Evolutionary conservation across 371 early-diverging fungal genomes (phyloP).

Genomic region (Mortierella polycephala): DNA sequence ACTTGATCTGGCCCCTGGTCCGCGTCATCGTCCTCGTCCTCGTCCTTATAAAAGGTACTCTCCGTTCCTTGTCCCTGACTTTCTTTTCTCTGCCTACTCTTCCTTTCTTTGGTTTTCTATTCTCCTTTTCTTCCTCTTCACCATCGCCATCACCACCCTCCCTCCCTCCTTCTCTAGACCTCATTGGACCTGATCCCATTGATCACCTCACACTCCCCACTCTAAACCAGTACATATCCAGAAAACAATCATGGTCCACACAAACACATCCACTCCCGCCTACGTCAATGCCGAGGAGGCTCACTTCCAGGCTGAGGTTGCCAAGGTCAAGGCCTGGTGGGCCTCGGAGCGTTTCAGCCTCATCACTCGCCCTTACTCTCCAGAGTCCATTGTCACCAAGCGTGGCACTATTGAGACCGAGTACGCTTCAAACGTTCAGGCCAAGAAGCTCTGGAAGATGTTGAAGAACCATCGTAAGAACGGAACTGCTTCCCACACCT

Average conservation of each 20-base stretch:
- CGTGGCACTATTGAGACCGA: constrained; percentile 82
- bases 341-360: constrained; percentile 81
- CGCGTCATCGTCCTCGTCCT: background rate
- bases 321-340: constrained; percentile 93
- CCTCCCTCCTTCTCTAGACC: background rate
- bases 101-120: background rate
- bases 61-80: background rate
- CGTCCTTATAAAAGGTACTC: background rate
- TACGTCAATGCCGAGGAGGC: constrained; percentile 69
- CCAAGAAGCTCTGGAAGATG: constrained; percentile 93
- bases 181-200: background rate
- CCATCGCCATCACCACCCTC: background rate
- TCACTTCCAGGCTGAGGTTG: constrained; percentile 81
- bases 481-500: constrained; percentile 91
- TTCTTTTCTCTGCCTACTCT: background rate
- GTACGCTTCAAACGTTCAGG: constrained; percentile 88
- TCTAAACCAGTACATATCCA: background rate
- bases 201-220: constrained; percentile 7
- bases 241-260: constrained; percentile 31
- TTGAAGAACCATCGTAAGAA: constrained; percentile 81
- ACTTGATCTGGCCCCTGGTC: background rate
- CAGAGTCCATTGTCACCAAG: constrained; percentile 91
- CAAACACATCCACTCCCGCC: constrained; percentile 54
- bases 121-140: background rate
- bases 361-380: constrained; percentile 92